These are phyloP conservation scores for Circinella minor DNA, from an alignment of 371 early-diverging fungal genomes.

Conservation along the genomic window DNA sequence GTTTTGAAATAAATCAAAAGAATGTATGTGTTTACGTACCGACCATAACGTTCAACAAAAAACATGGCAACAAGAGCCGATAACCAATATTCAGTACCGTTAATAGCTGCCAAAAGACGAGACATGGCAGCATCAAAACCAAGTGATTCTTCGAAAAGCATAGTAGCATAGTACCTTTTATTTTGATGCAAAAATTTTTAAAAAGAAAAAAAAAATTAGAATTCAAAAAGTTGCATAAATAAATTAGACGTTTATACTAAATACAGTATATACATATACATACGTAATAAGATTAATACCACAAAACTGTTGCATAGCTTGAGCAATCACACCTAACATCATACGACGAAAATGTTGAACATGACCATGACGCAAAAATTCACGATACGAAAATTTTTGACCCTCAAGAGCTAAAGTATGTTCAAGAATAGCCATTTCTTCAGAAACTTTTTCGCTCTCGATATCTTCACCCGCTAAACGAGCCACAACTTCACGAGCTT, in stretches of 20 bases:
- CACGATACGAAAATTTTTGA: conserved; percentile 33
- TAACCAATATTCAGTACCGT: conserved; percentile 26
- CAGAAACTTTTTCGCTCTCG: conserved; percentile 33
- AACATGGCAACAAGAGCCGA: conserved; percentile 29
- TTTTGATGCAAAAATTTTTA: background rate
- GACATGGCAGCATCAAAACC: conserved; percentile 26
- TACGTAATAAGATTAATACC: conserved; percentile 49
- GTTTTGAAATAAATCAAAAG: background rate
- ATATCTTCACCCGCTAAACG: conserved; percentile 41
- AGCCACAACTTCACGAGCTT: conserved; percentile 44
- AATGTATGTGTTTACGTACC: conserved; percentile 2
- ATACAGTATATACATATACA: background rate
- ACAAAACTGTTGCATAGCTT: conserved; percentile 50
- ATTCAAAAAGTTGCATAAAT: background rate
- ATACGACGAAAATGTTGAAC: conserved; percentile 50
- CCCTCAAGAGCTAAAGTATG: conserved; percentile 40
- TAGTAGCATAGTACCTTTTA: conserved; percentile 19
- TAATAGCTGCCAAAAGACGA: conserved; percentile 23
- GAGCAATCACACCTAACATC: conserved; percentile 44
- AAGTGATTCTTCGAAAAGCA: conserved; percentile 21
- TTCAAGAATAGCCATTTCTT: conserved; percentile 49
- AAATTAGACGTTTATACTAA: no score
- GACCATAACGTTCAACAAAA: conserved; percentile 22
- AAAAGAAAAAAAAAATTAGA: background rate
- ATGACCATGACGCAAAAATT: conserved; percentile 43